These are phyloP conservation scores for Leptodontidium sp. DNA, from an alignment of 2,329 filamentous ascomycete species.

Conservation along the genomic window DNA sequence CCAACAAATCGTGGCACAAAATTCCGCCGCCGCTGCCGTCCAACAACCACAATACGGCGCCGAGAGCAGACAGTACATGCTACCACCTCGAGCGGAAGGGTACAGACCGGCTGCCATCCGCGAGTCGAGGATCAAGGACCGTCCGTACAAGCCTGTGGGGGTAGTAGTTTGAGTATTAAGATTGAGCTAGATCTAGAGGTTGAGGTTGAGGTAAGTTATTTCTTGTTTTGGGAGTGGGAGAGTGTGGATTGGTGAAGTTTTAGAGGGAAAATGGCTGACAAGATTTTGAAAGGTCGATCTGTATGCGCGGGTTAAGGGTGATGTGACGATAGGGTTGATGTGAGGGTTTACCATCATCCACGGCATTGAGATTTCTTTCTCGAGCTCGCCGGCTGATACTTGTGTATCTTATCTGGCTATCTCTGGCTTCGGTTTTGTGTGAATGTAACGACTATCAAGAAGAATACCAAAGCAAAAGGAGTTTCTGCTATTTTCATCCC, in stretches of 20 bases:
- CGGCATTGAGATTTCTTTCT: neutral
- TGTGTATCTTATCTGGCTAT: neutral
- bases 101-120: slow-evolving; percentile 28
- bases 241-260: neutral
- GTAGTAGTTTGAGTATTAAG: slow-evolving; percentile 27
- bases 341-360: slow-evolving; percentile 26
- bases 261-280: slow-evolving; percentile 19
- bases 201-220: slow-evolving; percentile 37
- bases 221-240: neutral
- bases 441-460: no score
- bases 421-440: neutral
- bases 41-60: slow-evolving; percentile 21
- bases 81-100: slow-evolving; percentile 19
- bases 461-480: no score
- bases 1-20: slow-evolving; percentile 4
- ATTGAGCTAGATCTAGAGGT: slow-evolving; percentile 48
- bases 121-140: slow-evolving; percentile 48
- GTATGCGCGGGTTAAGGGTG: slow-evolving; percentile 40
- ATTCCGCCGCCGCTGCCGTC: neutral
- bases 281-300: slow-evolving; percentile 32
- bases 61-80: neutral
- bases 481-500: no score
- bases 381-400: neutral
- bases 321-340: slow-evolving; percentile 49
- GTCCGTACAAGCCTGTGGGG: slow-evolving; percentile 42